Conservation (phyloP, 176 grass and related monocot species). For the Bromus sterilis region DNA sequence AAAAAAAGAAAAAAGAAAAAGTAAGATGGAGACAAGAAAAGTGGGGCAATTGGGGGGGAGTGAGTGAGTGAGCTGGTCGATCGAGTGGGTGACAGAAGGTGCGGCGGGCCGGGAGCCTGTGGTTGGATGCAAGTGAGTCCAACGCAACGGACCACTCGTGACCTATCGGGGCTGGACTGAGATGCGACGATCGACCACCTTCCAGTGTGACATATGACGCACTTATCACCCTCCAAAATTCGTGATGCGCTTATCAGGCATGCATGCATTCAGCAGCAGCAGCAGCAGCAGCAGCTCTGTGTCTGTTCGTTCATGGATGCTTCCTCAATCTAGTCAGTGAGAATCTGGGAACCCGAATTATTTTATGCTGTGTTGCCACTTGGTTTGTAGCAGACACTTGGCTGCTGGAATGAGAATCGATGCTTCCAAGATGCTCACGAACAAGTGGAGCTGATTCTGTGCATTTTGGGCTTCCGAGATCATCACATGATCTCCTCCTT, state of each 20-base stretch:
- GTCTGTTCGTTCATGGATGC: not conserved
- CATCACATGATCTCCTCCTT: too few relatives aligned
- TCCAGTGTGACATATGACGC: not conserved
- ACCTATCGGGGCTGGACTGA: not conserved
- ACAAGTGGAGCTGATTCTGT: not conserved
- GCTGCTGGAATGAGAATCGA: not conserved
- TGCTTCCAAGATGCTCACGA: not conserved
- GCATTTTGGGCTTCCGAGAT: not conserved
- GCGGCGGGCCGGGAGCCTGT: not conserved
- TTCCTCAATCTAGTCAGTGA: not conserved
- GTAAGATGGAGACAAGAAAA: not conserved
- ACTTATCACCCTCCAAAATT: not conserved
- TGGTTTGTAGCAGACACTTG: too few relatives aligned
- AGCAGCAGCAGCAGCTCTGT: too few relatives aligned
- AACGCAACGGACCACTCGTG: constrained; percentile 27
- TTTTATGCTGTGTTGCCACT: not conserved
- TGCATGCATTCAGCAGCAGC: not conserved
- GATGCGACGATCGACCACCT: not conserved
- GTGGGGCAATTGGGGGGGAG: not conserved
- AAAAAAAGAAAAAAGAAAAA: too few relatives aligned
- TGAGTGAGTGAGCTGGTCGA: not conserved
- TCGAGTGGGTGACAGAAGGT: not conserved
- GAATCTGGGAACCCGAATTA: not conserved
- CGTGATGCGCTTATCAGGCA: not conserved
- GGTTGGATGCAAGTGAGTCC: constrained; percentile 14